Evolutionary conservation across 108 stramenopile genomes (phyloP).

Genomic region (Phaeodactylum tricornutum): DNA sequence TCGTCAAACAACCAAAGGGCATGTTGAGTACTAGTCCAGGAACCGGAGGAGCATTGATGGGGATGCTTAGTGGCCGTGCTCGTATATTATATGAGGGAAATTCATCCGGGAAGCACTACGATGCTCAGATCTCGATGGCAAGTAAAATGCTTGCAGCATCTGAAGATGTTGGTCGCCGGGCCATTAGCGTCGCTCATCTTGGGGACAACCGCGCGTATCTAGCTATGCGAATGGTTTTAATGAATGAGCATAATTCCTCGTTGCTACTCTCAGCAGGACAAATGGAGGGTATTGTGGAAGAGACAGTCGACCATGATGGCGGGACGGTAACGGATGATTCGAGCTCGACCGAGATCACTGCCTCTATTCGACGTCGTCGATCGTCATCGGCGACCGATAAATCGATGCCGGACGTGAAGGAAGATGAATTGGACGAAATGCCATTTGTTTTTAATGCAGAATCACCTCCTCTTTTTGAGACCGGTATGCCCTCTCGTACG

Average conservation of each 20-base stretch:
- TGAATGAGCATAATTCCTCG: slow-evolving; percentile 33
- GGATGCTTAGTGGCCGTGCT: slow-evolving; percentile 30
- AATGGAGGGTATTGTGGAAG: slow-evolving; percentile 77
- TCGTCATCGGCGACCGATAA: slow-evolving; percentile 21
- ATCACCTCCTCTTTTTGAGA: slow-evolving; percentile 15
- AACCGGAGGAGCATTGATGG: slow-evolving; percentile 74
- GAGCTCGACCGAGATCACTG: slow-evolving; percentile 34
- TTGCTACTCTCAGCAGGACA: slow-evolving; percentile 37
- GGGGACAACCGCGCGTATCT: slow-evolving; percentile 74
- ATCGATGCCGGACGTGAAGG: slow-evolving; percentile 31
- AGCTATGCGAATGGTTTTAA: slow-evolving; percentile 57
- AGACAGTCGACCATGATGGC: slow-evolving; percentile 6
- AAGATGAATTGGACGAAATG: slow-evolving; percentile 73
- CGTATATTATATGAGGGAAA: slow-evolving; percentile 7
- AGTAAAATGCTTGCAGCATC: slow-evolving; percentile 70
- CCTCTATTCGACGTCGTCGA: slow-evolving; percentile 17
- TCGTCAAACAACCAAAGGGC: slow-evolving; percentile 37
- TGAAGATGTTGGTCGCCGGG: slow-evolving; percentile 81
- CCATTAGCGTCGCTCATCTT: slow-evolving; percentile 79
- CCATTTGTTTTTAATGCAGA: slow-evolving; percentile 68
- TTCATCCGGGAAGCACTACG: slow-evolving; percentile 24
- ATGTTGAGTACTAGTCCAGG: slow-evolving; percentile 87
- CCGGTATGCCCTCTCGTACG: slow-evolving; percentile 11
- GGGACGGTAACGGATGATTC: slow-evolving; percentile 25
- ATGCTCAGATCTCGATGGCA: slow-evolving; percentile 42